Evolutionary conservation across 176 grass and related monocot genomes (phyloP), one percentile per base, ranked within the genome.

Genomic region (Eremochloa ophiuroides): DNA sequence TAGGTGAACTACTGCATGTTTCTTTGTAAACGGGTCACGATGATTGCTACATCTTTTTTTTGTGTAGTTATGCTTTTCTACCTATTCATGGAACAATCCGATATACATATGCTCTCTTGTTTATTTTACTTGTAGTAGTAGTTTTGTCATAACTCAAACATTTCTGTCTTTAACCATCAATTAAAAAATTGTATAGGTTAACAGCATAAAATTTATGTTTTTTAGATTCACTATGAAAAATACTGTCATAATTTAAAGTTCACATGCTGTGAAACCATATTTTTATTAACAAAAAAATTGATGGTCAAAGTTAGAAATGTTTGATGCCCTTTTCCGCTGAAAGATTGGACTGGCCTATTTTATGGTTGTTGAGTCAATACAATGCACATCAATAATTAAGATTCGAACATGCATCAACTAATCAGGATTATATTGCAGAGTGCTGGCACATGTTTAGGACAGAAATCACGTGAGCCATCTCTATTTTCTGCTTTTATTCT

Each of bases 351-450:
- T 44, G 72, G 4, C 7, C 13, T 65, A 30, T 79, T 77, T 66
- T 82, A 30, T n/a, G 61, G 41, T 77, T 77, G 9, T 77, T 62
- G 23, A 63, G 30, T 79, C 58, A 64, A 30, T 66, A 41, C 69
- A 53, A 61, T 40, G 58, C 27, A 78, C 22, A 8, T 14, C 13
- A 50, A 74, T 80, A 38, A 61, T 80, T 79, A 22, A 64, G 6
- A 62, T 2, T 10, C 34, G 5, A 56, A 27, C 14, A 69, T 71
- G 28, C 40, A 46, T 64, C 39, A 64, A 8, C n/a, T 28, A 28
- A 27, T 60, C 23, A 27, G 51, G 22, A 59, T 62, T 76, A 40
- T 5, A 38, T 71, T 51, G 65, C 51, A 25, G 58, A 14, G 58
- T 38, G 12, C 47, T 18, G 27, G 28, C 25, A 34, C 8, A 61